Percentiles rank a stretch among this genome's conserved stretches.
Conservation (phyloP, 768 basidiomycete species). For the Mycena leptocephala region DNA sequence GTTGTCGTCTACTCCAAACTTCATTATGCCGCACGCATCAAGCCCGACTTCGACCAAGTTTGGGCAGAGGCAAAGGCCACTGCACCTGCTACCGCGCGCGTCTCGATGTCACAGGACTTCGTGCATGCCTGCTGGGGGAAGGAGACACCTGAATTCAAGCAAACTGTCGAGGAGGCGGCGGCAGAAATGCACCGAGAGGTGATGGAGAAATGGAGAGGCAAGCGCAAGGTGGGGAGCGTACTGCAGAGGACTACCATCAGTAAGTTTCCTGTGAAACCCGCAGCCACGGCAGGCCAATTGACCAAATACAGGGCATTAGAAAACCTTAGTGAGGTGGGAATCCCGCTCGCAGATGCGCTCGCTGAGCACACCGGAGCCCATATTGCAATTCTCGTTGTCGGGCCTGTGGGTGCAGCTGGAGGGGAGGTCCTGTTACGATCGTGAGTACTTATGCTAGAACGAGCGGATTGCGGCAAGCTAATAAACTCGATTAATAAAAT, state of each 20-base stretch:
- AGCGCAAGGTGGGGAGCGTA: background rate
- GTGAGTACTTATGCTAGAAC: background rate
- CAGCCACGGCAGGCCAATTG: too few relatives aligned
- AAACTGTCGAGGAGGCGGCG: background rate
- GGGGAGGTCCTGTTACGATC: constrained; percentile 1
- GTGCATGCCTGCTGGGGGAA: background rate
- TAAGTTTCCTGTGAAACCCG: background rate
- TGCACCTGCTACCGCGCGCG: background rate
- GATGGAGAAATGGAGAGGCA: background rate
- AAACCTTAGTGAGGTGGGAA: background rate
- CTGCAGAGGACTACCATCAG: constrained; percentile 1
- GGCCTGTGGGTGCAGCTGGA: background rate
- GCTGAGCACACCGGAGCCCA: background rate
- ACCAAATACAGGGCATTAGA: background rate
- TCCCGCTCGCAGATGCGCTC: constrained; percentile 2
- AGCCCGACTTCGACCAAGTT: background rate
- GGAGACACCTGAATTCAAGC: background rate
- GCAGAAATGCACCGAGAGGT: background rate
- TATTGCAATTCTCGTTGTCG: background rate
- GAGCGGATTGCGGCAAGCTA: background rate
- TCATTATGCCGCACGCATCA: background rate
- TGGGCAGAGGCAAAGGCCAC: background rate
- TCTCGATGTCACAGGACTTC: background rate
- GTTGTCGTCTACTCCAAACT: background rate
- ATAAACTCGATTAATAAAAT: too few relatives aligned